Evolutionary conservation across 2,329 filamentous ascomycete species (phyloP), one percentile per base, ranked within the genome.

Genomic region (Daldinia sp.): DNA sequence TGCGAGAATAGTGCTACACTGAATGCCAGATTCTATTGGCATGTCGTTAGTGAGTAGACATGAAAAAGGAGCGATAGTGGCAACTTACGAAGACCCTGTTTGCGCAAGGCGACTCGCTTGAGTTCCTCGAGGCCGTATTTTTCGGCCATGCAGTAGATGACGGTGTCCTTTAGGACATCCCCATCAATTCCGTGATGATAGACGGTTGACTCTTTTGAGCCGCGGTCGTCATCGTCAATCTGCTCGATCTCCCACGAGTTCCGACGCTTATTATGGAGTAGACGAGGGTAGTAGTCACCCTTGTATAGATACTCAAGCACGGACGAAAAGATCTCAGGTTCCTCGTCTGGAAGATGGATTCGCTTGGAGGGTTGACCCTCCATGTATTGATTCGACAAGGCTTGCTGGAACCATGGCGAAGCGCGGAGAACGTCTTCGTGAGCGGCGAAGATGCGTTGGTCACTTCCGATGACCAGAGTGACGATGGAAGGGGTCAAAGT

Each of bases 251-350:
- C 89, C 90, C 92, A 97, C 53, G 87, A 89, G 76, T 92, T 88
- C 57, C 87, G 86, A 67, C 89, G 88, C 81, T 93, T 93, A 80
- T 94, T 92, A 78, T 93, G 92, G 58, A 92, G 79, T 21, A 96
- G 83, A 15, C 90, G 90, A 2, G 94, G 93, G 71, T 90, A 94
- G 80, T 97, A 97, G 78, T 97, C 94, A 67, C 93, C 93, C 79
- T 96, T 96, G 85, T 96, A 96, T 58, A 97, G 87, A 71, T 90
- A 97, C 75, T 97, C 94, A 58, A 97, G 87, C 9, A 97, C 85
- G 4, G 90, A 93, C 6, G 92, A 96, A 77, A 97, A 94, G 72
- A 96, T 90, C 76, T 96, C 93, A 17, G 94, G 93, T 70, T 94
- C 90, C 77, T 97, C 94, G 63, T 94, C 88, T 1, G 92, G 90